Base-by-base conservation (phyloP, 2,329 filamentous ascomycete genomes). In the Lachnellula arida region DNA sequence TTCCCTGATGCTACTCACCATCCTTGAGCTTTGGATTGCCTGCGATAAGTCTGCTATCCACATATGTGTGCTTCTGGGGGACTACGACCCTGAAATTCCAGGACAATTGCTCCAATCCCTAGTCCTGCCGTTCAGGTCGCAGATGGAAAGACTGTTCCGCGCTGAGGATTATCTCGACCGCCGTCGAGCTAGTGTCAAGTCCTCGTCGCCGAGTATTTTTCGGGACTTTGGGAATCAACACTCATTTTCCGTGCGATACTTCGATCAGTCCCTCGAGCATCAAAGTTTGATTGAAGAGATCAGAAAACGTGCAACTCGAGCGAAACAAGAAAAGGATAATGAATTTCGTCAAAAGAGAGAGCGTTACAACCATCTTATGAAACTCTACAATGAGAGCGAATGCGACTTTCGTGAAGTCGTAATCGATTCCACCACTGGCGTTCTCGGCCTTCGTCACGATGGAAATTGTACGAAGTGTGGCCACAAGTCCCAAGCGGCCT, bases 21-120 rank as follows among this genome's bases (percentile, higher is more conserved):
- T 79, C 0, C 58, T 82, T 2, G 81, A 86, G 52, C 66, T 86
- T 0, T 87, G 82, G 84, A 65, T 81, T 9, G 78, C 77, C 0
- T 76, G 76, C 43, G 82, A 86, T 57, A 76, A 70, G 47, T 70
- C 73, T 1, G 76, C 77, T 0, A 67, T 72, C 2, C 9, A 58
- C 0, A 49, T 67, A 0, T 70, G 73, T 19, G 67, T 72, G 0
- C 57, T 80, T 9, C 64, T 86, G 0, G 2, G 2, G 0, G 66
- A 79, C 0, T 86, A 81, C 57, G 65, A 73, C 11, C 72, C 76
- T 0, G 74, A 74, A 3, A 64, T 85, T 0, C 71, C 74, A 0
- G 11, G 50, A 0, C 47, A 62, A 0, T 53, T 78, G 0, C 69
- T 79, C 1, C 66, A 77, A 25, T 73, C 67, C 2, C 69, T 85